Conservation (phyloP, 2,329 filamentous ascomycete genomes). For the Fusarium sacchari region DNA sequence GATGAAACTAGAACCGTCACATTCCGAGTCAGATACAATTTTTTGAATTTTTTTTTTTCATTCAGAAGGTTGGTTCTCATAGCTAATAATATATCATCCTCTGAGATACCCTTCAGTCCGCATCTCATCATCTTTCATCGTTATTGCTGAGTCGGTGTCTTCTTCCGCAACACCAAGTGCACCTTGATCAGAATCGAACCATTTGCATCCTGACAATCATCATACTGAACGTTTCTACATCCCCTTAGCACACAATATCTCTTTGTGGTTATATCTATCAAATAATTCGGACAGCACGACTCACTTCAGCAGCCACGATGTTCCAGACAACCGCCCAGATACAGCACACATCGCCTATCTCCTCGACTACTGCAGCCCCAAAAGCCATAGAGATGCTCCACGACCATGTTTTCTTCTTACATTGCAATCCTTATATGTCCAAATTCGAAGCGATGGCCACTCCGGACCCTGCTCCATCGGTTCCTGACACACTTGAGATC, state of each 20-base stretch:
- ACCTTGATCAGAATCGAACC: neutral
- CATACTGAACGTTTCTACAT: neutral
- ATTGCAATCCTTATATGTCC: slow-evolving; percentile 62
- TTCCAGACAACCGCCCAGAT: slow-evolving; percentile 57
- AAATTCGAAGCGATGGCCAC: slow-evolving; percentile 52
- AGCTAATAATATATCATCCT: neutral
- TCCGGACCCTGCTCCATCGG: slow-evolving; percentile 11
- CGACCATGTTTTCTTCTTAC: slow-evolving; percentile 62
- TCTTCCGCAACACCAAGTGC: neutral
- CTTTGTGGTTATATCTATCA: neutral
- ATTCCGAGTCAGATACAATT: neutral
- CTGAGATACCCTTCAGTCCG: neutral
- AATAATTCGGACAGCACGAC: neutral
- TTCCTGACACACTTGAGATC: slow-evolving; percentile 44
- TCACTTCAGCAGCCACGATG: slow-evolving; percentile 49
- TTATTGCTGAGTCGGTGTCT: slow-evolving; percentile 1
- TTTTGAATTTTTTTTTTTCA: no score
- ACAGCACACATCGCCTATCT: slow-evolving; percentile 56
- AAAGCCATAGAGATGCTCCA: slow-evolving; percentile 59
- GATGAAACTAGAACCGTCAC: slow-evolving; percentile 6
- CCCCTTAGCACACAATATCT: neutral
- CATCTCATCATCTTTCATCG: neutral
- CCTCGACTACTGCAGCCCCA: slow-evolving; percentile 48
- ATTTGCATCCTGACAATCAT: neutral
- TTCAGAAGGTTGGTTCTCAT: neutral